Evolutionary conservation across 2,329 filamentous ascomycete species (phyloP).

Genomic region (Pseudogymnoascus sp.): DNA sequence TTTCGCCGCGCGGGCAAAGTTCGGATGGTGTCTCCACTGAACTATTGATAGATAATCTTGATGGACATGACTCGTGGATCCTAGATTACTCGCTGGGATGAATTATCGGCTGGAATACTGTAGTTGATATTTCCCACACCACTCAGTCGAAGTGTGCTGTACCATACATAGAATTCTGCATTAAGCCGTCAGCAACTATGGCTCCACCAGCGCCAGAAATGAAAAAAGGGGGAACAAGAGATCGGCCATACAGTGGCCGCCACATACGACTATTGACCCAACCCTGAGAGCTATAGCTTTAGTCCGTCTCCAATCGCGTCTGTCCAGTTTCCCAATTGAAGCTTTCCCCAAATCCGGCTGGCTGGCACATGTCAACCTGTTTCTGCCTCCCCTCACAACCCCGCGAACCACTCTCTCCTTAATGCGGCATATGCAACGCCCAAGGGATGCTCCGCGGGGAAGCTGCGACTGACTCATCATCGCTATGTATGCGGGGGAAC

Average conservation of each 20-base stretch:
- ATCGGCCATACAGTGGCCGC: background rate
- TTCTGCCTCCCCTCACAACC: background rate
- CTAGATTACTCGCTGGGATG: background rate
- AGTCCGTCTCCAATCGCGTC: background rate
- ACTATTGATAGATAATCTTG: background rate
- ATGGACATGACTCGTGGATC: background rate
- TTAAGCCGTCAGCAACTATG: background rate
- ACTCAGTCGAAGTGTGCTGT: background rate
- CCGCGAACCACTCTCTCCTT: background rate
- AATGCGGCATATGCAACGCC: background rate
- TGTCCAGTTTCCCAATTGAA: background rate
- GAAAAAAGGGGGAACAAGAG: background rate
- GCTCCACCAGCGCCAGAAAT: background rate
- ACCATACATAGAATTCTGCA: background rate
- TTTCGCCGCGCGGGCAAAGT: background rate
- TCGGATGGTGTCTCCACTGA: background rate
- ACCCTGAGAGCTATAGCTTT: background rate
- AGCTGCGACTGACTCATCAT: background rate
- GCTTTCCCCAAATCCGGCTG: background rate
- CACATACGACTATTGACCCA: background rate
- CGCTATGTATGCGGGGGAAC: background rate
- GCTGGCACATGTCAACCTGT: background rate
- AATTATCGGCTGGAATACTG: background rate
- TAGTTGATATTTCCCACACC: background rate
- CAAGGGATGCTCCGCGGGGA: background rate